Base-by-base conservation (phyloP, 805 yeast genomes). In the Torulaspora quercuum region DNA sequence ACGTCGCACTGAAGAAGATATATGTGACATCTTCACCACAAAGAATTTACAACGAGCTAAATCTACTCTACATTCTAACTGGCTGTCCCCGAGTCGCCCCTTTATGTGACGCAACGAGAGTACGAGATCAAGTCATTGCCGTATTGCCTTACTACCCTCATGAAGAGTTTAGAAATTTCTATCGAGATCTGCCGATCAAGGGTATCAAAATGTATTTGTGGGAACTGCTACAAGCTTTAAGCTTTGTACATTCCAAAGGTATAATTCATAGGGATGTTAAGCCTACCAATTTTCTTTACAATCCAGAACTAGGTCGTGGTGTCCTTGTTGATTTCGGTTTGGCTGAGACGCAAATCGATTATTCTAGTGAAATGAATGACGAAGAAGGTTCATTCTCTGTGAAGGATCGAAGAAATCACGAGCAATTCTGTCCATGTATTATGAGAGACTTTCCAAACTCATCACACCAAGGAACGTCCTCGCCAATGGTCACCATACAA, bases 1-100 rank as follows among this genome's bases (percentile, higher is more conserved):
- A 57, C 34, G 97, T 92, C 39, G 99, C 99, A 2, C 68, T 92
- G 48, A 92, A 92, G 58, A 77, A 92, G 53, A 87, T 92, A 30
- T 89, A 90, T 59, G 97, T 89, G 13, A 92, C 98, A 0, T 85
- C 96, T 1, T 87, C 97, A 6, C 97, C 97, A 0, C 80, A 78
- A 45, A 73, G 99, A 61, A 90, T 92, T 28, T 78, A 76, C 50
- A 89, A 89, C 58, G 99, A 92, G 60, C 72, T 92, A 45, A 81
- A 81, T 46, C 65, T 92, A 30, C 69, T 92, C 20, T 82, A 82
- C 55, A 73, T 72, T 44, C 61, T 86, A 33, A 70, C 80, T 6
- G 85, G 85, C 0, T 78, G 81, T 44, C 68, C 75, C 1, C 76
- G 80, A 45, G 87, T 92, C 19, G 95, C 95, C 1, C 95, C 97